A percentile compares a stretch with the other conserved stretches of the same genome.
phyloP scores from a whole-genome alignment of 73 alveolate species.

The Durusdinium trenchii region DNA sequence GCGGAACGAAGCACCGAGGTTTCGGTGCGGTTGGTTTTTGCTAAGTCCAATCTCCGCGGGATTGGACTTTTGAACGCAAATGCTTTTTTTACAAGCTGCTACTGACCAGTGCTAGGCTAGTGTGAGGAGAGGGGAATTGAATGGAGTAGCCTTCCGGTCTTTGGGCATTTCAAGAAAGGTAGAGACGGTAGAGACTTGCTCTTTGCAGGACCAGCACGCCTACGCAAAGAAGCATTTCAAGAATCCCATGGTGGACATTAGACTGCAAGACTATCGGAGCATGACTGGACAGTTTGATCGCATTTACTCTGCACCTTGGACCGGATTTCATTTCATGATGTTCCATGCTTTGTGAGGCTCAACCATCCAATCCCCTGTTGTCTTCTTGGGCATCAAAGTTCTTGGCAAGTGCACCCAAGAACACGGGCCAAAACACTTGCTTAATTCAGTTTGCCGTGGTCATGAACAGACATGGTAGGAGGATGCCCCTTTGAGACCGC shows the following conservation, averaged over 20 bases:
- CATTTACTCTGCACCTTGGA: constrained; percentile 55
- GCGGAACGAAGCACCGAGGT: background rate
- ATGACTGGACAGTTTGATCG: constrained; percentile 68
- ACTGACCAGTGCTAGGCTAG: background rate
- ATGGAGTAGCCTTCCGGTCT: background rate
- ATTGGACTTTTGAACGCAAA: background rate
- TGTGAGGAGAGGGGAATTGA: too few species aligned
- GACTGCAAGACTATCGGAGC: constrained; percentile 61
- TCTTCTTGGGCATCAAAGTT: too few species aligned
- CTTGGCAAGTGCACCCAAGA: too few species aligned
- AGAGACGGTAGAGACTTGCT: background rate
- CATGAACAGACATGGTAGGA: too few species aligned
- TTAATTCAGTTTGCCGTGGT: too few species aligned
- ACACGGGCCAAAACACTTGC: too few species aligned
- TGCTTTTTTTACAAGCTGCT: background rate
- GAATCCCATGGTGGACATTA: constrained; percentile 43
- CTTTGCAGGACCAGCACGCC: constrained; percentile 22
- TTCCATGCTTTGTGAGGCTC: too few species aligned
- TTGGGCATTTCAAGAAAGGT: background rate
- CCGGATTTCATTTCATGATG: too few species aligned
- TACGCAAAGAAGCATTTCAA: constrained; percentile 63
- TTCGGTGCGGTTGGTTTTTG: too few species aligned
- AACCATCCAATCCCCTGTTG: too few species aligned
- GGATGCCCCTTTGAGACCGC: too few species aligned
- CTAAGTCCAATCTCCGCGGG: background rate